Conservation (phyloP, 139 green algal genomes). For the Penium margaritaceum region DNA sequence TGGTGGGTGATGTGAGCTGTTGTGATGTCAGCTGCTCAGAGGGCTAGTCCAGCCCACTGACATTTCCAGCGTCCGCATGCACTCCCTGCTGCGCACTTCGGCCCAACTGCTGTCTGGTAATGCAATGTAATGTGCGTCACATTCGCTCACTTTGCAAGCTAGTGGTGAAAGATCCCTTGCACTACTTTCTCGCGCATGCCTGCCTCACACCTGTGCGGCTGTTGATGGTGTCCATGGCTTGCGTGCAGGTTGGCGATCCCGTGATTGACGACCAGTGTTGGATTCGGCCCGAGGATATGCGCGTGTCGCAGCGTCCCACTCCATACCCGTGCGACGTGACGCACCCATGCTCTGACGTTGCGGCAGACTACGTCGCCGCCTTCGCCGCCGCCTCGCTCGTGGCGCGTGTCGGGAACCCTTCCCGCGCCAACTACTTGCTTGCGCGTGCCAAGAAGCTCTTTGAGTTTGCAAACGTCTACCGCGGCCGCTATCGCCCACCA, state of each 20-base stretch:
- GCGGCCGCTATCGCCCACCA: slow-evolving; percentile 52
- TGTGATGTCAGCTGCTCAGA: too few relatives aligned
- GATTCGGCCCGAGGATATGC: slow-evolving; percentile 58
- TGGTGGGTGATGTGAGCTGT: too few relatives aligned
- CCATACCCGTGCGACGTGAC: slow-evolving; percentile 14
- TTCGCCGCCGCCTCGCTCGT: slow-evolving; percentile 59
- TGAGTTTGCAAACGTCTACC: slow-evolving; percentile 41
- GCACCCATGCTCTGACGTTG: slow-evolving; percentile 54
- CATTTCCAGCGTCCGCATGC: too few relatives aligned
- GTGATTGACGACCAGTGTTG: slow-evolving; percentile 53
- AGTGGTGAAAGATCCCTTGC: too few relatives aligned
- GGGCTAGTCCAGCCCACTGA: too few relatives aligned
- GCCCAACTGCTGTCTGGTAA: too few relatives aligned
- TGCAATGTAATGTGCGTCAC: too few relatives aligned
- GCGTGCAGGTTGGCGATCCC: slow-evolving; percentile 45
- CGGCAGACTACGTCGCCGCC: slow-evolving; percentile 54
- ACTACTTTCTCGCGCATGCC: too few relatives aligned
- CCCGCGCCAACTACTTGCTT: slow-evolving; percentile 47
- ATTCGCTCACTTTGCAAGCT: too few relatives aligned
- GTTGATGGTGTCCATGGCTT: too few relatives aligned
- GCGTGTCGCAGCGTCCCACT: slow-evolving; percentile 14
- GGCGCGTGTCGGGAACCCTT: slow-evolving; percentile 45
- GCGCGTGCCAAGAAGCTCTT: slow-evolving; percentile 49
- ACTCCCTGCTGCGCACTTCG: too few relatives aligned
- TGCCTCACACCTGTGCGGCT: too few relatives aligned